Base-by-base conservation (phyloP, 257 asterid genomes). In the Scutellaria barbata region DNA sequence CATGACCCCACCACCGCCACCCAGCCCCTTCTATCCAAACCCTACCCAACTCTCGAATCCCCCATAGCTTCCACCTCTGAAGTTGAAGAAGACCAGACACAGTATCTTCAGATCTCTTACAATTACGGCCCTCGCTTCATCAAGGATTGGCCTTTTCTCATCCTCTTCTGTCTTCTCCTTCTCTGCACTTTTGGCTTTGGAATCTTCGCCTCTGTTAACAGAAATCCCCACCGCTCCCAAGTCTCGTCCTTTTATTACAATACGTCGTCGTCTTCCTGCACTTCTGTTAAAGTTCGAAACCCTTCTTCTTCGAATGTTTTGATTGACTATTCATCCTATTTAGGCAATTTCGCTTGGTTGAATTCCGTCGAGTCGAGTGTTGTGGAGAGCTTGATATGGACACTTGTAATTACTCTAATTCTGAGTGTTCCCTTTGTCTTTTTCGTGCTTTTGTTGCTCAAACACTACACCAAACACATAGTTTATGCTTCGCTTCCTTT, bases 101-200 rank as follows among this genome's bases (percentile, higher is more conserved):
- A 85, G 54, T 85, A 80, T 84, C 92, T 86, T 57, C 96, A 94
- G 92, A 94, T 94, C 90, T 89, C 99, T 25, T 94, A 86, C 88
- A 94, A 86, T 69, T 77, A 81, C 63, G 96, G 92, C 68, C 86
- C 79, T 70, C 95, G 99, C 8, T 22, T 85, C 1, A 55, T 85
- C 73, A 91, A 88, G 71, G 97, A 94, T 79, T 71, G 83, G 22
- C 86, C 93, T 14, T 89, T 88, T 45, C 90, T 91, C 16, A 20
- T 89, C 59, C 89, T 94, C 48, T 94, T 89, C 71, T 18, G 25
- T 10, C 81, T 89, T 46, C 79, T 94, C 66, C 80, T 94, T 7
- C 85, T 89, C 63, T 80, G 75, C 75, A 86, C 98, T 43, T 85
- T 86, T 46, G 96, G 79, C 63, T 84, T 94, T 20, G 99, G 99